Evolutionary conservation across 1,139 yeast species (phyloP).

Genomic region (Debaryomyces sp.): DNA sequence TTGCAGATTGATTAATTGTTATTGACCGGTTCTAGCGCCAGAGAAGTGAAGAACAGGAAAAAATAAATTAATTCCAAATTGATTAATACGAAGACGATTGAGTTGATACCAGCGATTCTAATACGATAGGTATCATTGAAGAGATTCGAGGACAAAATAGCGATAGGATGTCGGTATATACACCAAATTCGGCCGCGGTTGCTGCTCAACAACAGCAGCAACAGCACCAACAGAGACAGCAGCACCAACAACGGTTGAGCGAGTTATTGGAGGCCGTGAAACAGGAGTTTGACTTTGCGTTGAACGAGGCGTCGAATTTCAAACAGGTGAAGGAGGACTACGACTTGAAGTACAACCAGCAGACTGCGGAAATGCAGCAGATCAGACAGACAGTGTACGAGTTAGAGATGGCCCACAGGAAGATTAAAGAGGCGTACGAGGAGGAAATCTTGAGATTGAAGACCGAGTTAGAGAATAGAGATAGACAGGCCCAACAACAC

Average conservation of each 20-base stretch:
- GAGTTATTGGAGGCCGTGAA: constrained; percentile 91
- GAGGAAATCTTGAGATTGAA: constrained; percentile 87
- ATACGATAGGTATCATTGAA: not conserved
- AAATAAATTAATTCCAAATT: not conserved
- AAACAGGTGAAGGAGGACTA: constrained; percentile 93
- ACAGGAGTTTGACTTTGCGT: constrained; percentile 85
- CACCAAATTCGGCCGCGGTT: constrained; percentile 34
- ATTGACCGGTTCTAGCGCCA: constrained; percentile 1
- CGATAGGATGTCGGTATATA: constrained; percentile 38
- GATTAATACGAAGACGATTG: not conserved
- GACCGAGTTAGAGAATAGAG: constrained; percentile 80
- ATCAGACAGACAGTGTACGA: constrained; percentile 94
- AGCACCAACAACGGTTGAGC: constrained; percentile 57
- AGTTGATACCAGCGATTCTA: not conserved
- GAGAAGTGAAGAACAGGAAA: not conserved
- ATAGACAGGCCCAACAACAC: constrained; percentile 46
- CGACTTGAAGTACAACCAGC: constrained; percentile 88
- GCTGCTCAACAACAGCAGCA: constrained; percentile 30
- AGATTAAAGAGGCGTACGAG: constrained; percentile 94
- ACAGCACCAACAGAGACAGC: constrained; percentile 41
- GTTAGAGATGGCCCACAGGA: constrained; percentile 90
- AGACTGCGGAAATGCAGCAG: constrained; percentile 92
- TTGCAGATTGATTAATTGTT: not conserved
- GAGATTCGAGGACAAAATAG: not conserved
- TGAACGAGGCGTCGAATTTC: constrained; percentile 84